phyloP scores from a whole-genome alignment of 169 alveolate genomes.

The Plasmodium falciparum region DNA sequence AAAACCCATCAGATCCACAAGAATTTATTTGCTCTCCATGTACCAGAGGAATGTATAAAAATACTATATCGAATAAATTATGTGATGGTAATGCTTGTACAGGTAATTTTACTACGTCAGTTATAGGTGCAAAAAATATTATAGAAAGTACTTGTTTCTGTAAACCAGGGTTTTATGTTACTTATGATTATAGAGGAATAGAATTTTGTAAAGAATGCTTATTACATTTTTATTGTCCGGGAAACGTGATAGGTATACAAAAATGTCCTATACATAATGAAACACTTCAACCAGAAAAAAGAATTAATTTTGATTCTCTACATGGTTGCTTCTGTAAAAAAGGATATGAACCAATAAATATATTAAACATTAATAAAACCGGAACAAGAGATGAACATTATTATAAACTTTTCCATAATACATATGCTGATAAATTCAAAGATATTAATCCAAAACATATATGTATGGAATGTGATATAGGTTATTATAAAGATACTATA shows the following conservation, averaged over 20 bases:
- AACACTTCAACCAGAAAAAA: neutral
- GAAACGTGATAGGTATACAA: neutral
- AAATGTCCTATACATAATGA: slow-evolving; percentile 52
- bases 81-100: slow-evolving; percentile 80
- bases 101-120: slow-evolving; percentile 58
- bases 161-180: slow-evolving; percentile 59
- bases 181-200: neutral
- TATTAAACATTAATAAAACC: slow-evolving; percentile 14
- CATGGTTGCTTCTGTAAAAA: slow-evolving; percentile 61
- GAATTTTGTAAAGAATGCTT: slow-evolving; percentile 16
- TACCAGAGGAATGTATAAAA: slow-evolving; percentile 77
- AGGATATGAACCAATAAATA: slow-evolving; percentile 75
- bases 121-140: slow-evolving; percentile 70
- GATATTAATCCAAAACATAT: slow-evolving; percentile 50
- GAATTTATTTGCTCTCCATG: slow-evolving; percentile 68
- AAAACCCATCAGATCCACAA: slow-evolving; percentile 23
- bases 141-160: slow-evolving; percentile 78
- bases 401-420: slow-evolving; percentile 36
- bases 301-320: slow-evolving; percentile 17
- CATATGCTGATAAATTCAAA: neutral
- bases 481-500: slow-evolving; percentile 82
- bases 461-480: slow-evolving; percentile 84
- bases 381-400: slow-evolving; percentile 32
- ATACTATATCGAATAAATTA: slow-evolving; percentile 64
- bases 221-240: slow-evolving; percentile 42